A percentile compares a stretch with the other conserved stretches of the same genome.
Conservation (phyloP, 805 yeast genomes). For the Starmerella roubikii region DNA sequence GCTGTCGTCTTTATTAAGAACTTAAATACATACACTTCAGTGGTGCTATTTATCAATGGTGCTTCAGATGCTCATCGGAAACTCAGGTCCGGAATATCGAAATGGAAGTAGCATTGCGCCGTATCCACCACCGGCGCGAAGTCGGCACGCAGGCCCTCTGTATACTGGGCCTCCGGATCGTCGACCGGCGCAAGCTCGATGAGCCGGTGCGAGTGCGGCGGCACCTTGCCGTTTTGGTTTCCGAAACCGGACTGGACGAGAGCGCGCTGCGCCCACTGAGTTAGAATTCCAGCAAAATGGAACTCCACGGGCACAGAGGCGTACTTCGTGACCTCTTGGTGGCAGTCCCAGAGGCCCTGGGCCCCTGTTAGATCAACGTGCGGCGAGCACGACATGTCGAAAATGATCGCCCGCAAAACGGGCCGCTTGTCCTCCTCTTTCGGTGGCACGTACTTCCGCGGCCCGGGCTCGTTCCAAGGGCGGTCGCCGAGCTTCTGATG, state of each 20-base stretch:
- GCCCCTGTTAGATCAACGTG: slow-evolving; percentile 68
- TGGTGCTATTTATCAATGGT: no score
- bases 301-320: slow-evolving; percentile 76
- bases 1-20: no score
- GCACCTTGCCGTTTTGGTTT: slow-evolving; percentile 29
- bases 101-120: slow-evolving; percentile 61
- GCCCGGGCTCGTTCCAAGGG: slow-evolving; percentile 90
- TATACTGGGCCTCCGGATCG: slow-evolving; percentile 6
- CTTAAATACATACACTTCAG: no score
- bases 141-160: slow-evolving; percentile 6
- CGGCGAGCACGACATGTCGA: slow-evolving; percentile 69
- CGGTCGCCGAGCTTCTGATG: slow-evolving; percentile 38
- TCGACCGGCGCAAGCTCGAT: slow-evolving; percentile 8
- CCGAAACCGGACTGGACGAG: slow-evolving; percentile 44
- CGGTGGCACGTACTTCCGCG: slow-evolving; percentile 25
- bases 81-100: slow-evolving; percentile 48
- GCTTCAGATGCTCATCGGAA: slow-evolving; percentile 1
- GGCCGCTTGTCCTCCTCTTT: slow-evolving; percentile 44
- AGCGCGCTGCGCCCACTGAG: slow-evolving; percentile 77
- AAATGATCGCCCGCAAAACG: slow-evolving; percentile 50
- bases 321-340: slow-evolving; percentile 55
- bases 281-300: slow-evolving; percentile 73
- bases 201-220: slow-evolving; percentile 11
- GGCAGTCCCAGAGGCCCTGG: slow-evolving; percentile 63
- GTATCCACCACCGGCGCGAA: slow-evolving; percentile 48